Percentiles rank a stretch among this genome's conserved stretches.
These are phyloP conservation scores for Apiospora sp. DNA, from an alignment of 2,329 filamentous ascomycete genomes.

Conservation along the genomic window DNA sequence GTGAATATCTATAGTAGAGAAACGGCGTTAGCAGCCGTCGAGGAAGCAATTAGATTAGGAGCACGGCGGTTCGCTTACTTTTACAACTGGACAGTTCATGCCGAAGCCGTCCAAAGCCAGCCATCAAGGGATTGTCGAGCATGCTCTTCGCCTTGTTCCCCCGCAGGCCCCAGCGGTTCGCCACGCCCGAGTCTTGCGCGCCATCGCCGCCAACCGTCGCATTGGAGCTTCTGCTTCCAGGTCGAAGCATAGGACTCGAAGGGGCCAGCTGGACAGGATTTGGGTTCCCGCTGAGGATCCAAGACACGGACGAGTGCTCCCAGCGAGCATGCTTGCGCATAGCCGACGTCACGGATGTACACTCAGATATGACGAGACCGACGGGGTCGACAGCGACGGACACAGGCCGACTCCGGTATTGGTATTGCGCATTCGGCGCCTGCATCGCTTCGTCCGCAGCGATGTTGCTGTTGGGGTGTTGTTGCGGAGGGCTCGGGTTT, in stretches of 20 bases:
- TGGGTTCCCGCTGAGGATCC: slow-evolving; percentile 84
- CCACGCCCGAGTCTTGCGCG: slow-evolving; percentile 64
- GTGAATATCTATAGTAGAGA: slow-evolving; percentile 72
- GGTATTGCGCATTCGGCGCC: slow-evolving; percentile 55
- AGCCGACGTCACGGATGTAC: slow-evolving; percentile 96
- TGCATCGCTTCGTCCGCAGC: slow-evolving; percentile 30
- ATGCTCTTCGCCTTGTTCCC: slow-evolving; percentile 97
- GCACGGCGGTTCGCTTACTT: slow-evolving; percentile 56
- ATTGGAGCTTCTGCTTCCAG: slow-evolving; percentile 51
- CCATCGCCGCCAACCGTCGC: slow-evolving; percentile 48
- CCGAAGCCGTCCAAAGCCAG: slow-evolving; percentile 88
- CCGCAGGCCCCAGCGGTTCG: slow-evolving; percentile 89
- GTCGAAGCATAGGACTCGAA: slow-evolving; percentile 51
- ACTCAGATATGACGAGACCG: slow-evolving; percentile 96
- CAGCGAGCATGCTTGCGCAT: slow-evolving; percentile 98
- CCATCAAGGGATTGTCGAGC: slow-evolving; percentile 96
- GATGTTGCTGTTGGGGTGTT: slow-evolving; percentile 32
- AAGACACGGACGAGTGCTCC: slow-evolving; percentile 94
- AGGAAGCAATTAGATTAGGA: neutral
- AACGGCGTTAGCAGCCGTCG: neutral
- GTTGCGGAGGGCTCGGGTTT: slow-evolving; percentile 34
- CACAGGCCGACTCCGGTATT: slow-evolving; percentile 67
- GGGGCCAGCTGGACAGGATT: slow-evolving; percentile 63
- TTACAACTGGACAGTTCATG: slow-evolving; percentile 87
- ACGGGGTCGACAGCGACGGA: slow-evolving; percentile 90